Evolutionary conservation across 2,329 filamentous ascomycete genomes (phyloP), one percentile per base, ranked within the genome.

Genomic region (Gremmenia infestans): DNA sequence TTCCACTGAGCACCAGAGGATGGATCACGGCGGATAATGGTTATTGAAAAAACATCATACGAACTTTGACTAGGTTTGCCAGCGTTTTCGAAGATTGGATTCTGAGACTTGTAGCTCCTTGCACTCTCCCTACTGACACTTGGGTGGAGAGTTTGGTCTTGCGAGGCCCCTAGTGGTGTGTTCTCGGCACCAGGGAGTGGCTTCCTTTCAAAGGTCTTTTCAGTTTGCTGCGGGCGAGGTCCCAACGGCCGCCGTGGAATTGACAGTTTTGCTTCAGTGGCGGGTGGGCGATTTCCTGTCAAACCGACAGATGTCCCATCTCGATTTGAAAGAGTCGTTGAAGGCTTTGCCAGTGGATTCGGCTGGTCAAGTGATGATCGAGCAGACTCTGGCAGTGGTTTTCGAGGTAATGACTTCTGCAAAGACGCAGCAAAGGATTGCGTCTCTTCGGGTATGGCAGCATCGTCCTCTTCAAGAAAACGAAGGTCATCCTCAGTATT

Each of bases 1-100:
- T 91, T 91, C 87, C 87, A 91, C 69, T 91, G 88, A 53, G 77
- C 78, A 7, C 83, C 83, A 8, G 85, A 82, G 22, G 79, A 76
- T 1, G 86, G 86, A 67, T 91, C 86, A 60, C 88, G 81, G n/a
- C 88, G 84, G 64, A 91, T 90, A 14, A 92, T 71, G 0, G 83
- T 71, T 56, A 71, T 66, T 9, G 65, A 68, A 52, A 69, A 70
- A 11, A 53, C 43, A 15, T 62, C 57, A 4, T 22, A 23, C 14
- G 42, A 14, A 28, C 45, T 35, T 25, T 52, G 23, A 14, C 19
- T 22, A 5, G 23, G 14, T 22, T 2, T 45, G 15, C 15, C 5
- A 5, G 35, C 8, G 17, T 52, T 53, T 12, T 43, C 42, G 12
- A 19, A 36, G 28, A 19, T 25, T 12, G 5, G 22, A 52, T 39